phyloP scores from a whole-genome alignment of 1,284 basidiomycete species.

The Heterobasidion occidentale region DNA sequence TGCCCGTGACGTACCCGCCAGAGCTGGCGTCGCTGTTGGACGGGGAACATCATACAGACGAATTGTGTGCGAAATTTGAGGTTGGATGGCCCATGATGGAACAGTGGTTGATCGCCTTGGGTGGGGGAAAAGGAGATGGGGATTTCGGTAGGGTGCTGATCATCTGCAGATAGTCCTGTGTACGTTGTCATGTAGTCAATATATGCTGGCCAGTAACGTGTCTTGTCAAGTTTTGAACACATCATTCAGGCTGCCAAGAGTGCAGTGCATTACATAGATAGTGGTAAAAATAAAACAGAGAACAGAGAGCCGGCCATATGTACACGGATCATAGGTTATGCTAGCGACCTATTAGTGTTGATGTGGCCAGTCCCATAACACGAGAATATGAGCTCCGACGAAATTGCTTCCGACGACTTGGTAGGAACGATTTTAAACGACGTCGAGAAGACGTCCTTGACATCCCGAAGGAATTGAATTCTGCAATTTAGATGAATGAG shows the following conservation, averaged over 20 bases:
- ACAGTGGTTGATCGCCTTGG: constrained; percentile 61
- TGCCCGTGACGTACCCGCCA: constrained; percentile 31
- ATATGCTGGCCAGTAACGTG: too few species aligned
- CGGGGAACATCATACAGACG: constrained; percentile 88
- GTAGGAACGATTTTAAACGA: constrained; percentile 39
- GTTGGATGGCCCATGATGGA: constrained; percentile 81
- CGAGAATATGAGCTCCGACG: constrained; percentile 58
- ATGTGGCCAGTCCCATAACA: constrained; percentile 76
- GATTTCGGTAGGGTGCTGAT: constrained; percentile 44
- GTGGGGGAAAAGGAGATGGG: constrained; percentile 42
- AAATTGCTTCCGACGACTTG: constrained; percentile 39
- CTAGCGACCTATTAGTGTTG: constrained; percentile 68
- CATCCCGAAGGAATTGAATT: constrained; percentile 85
- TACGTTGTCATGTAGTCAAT: too few species aligned
- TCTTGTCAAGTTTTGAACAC: too few species aligned
- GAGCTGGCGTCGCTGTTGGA: constrained; percentile 65
- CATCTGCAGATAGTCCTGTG: constrained; percentile 30
- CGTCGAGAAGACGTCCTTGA: constrained; percentile 74
- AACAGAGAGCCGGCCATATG: background rate
- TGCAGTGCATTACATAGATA: background rate
- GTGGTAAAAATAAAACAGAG: background rate
- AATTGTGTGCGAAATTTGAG: constrained; percentile 77
- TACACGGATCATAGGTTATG: constrained; percentile 28
- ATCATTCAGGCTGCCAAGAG: background rate
- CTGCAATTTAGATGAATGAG: constrained; percentile 31